These are phyloP conservation scores for Globisporangium irregulare DNA, from an alignment of 352 stramenopile species.

Conservation along the genomic window DNA sequence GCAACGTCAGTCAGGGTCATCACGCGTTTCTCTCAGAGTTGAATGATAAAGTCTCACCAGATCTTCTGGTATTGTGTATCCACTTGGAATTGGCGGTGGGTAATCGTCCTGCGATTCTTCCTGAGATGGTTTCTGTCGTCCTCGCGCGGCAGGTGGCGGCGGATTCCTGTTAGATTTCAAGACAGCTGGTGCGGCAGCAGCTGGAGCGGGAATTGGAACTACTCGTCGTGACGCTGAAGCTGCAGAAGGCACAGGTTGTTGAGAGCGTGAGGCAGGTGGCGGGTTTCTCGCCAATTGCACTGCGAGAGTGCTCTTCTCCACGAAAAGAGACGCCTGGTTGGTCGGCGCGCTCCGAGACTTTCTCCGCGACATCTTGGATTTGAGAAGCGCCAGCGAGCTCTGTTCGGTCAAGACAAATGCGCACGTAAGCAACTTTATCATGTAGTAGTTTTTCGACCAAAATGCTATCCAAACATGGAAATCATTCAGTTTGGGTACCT, in stretches of 20 bases:
- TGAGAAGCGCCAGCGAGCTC: conserved; percentile 72
- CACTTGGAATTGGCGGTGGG: conserved; percentile 39
- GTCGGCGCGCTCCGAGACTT: conserved; percentile 72
- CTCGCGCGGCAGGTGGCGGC: conserved; percentile 9
- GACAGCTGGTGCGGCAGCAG: conserved; percentile 18
- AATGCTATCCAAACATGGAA: background rate
- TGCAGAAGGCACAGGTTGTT: conserved; percentile 15
- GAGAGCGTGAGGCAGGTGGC: conserved; percentile 7
- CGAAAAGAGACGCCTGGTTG: conserved; percentile 64
- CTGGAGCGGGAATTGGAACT: background rate
- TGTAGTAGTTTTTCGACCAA: background rate
- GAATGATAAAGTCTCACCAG: conserved; percentile 21
- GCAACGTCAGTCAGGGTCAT: background rate
- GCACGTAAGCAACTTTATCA: background rate
- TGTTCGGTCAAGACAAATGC: conserved; percentile 12
- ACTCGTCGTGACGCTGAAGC: conserved; percentile 7
- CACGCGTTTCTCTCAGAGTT: background rate
- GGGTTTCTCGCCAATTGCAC: conserved; percentile 24
- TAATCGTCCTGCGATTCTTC: conserved; percentile 33
- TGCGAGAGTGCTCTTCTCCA: conserved; percentile 41
- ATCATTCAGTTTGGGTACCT: conserved; percentile 20
- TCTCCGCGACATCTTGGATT: conserved; percentile 77
- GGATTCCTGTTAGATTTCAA: conserved; percentile 20
- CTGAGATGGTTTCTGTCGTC: conserved; percentile 23
- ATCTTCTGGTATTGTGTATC: conserved; percentile 33